Evolutionary conservation across 116 monocot species (phyloP), one percentile per base, ranked within the genome.

Genomic region (Cymodocea nodosa): DNA sequence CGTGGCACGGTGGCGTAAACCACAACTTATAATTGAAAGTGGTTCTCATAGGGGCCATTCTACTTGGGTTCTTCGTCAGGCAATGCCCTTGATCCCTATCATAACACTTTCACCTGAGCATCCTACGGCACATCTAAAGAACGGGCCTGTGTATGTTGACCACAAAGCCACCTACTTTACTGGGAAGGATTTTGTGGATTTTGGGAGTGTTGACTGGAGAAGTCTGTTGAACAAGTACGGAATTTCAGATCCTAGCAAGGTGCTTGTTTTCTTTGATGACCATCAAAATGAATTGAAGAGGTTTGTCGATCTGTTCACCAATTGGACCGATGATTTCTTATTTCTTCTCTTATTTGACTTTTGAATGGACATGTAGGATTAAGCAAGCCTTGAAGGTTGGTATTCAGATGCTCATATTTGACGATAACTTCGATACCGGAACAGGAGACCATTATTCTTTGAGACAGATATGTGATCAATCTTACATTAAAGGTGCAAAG

Each of bases 201-300:
- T 97, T 67, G 90, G 90, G 23, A 90, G 78, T 70, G 72, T 90
- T 24, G 39, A 85, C 54, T 97, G 95, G 95, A 67, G 35, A 11
- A 81, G 35, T 17, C 68, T 97, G 35, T 51, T 90, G 76, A 76
- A 70, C 69, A 84, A 87, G 4, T 81, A 90, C 66, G 83, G 85
- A 35, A 74, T 97, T 73, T 75, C 74, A 49, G 76, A 97, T 85
- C 62, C 80, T 18, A 83, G 80, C 56, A 78, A 67, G 34, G 95
- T 90, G 64, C 74, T 97, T 61, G 70, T 97, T 56, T 97, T 97
- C 81, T 97, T 97, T 70, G 90, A 97, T 71, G 95, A 97, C 71
- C 95, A 97, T 79, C 95, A 97, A 70, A 90, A 87, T 83, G 95
- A 97, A 73, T 63, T 97, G 30, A 95, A 95, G 71, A 90, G 95